A percentile compares a stretch with the other conserved stretches of the same genome.
These are phyloP conservation scores for Stevia rebaudiana DNA, from an alignment of 140 eudicot species.

Conservation along the genomic window DNA sequence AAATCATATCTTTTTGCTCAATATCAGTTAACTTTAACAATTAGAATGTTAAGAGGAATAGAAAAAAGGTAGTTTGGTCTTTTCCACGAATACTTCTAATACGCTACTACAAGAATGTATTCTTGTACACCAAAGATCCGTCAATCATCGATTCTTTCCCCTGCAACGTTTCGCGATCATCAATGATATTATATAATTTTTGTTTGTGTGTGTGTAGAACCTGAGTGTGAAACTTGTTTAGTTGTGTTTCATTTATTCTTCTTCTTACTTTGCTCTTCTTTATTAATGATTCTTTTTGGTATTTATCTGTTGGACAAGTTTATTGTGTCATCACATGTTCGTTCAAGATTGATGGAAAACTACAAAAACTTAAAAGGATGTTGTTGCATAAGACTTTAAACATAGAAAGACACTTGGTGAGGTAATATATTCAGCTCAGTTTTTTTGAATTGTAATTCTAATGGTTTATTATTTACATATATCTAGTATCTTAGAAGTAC, in stretches of 20 bases:
- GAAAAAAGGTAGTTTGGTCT: no score
- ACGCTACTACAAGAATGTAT: no score
- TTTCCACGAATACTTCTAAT: no score
- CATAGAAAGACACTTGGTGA: slow-evolving; percentile 70
- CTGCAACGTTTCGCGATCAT: no score
- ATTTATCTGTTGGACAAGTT: slow-evolving; percentile 1
- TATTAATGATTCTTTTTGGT: neutral
- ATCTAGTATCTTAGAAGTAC: neutral
- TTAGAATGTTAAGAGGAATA: no score
- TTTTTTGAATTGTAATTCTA: neutral
- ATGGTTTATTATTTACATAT: slow-evolving; percentile 12
- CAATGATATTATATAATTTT: no score
- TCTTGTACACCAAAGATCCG: no score
- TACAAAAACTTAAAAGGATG: slow-evolving; percentile 63
- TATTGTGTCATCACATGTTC: slow-evolving; percentile 13
- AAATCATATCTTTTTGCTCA: no score
- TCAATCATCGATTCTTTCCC: no score
- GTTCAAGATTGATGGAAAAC: slow-evolving; percentile 55
- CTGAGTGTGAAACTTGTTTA: no score
- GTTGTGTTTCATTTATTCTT: neutral
- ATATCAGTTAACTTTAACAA: no score
- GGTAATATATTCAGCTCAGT: slow-evolving; percentile 34
- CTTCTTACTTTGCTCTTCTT: neutral
- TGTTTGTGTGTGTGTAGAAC: no score
- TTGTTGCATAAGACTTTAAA: slow-evolving; percentile 61